A percentile compares a stretch with the other conserved stretches of the same genome.
Evolutionary conservation across 78 protist species (phyloP).

Genomic region (Pelomyxa schiedti): DNA sequence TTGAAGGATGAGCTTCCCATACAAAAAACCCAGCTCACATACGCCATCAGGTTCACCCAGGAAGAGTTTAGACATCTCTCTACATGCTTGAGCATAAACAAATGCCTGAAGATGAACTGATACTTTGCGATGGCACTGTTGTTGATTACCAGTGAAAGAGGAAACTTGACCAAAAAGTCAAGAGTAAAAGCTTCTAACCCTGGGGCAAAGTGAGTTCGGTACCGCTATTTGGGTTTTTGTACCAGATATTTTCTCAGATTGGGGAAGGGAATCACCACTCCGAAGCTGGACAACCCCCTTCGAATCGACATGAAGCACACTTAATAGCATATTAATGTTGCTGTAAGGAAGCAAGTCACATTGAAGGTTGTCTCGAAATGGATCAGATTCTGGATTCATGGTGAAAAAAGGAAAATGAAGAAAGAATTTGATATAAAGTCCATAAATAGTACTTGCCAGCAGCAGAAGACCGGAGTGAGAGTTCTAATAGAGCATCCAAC

Average conservation of each 20-base stretch:
- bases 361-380: slow-evolving; percentile 40
- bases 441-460: background rate
- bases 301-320: slow-evolving; percentile 15
- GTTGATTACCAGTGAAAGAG: slow-evolving; percentile 59
- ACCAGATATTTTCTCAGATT: background rate
- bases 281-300: background rate
- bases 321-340: slow-evolving; percentile 27
- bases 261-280: background rate
- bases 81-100: slow-evolving; percentile 63
- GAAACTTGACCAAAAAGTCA: slow-evolving; percentile 65
- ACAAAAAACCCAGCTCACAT: background rate
- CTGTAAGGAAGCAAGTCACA: slow-evolving; percentile 41
- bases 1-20: slow-evolving; percentile 12
- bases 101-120: slow-evolving; percentile 73
- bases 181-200: slow-evolving; percentile 65
- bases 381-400: slow-evolving; percentile 25
- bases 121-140: slow-evolving; percentile 45
- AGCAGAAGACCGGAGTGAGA: slow-evolving; percentile 25
- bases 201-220: background rate
- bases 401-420: background rate
- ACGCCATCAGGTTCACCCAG: slow-evolving; percentile 22
- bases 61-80: slow-evolving; percentile 39
- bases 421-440: background rate
- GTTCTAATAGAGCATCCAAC: slow-evolving; percentile 48
- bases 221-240: background rate